Conservation (phyloP, 2,329 filamentous ascomycete genomes). For the Chrysoporthe puriensis region DNA sequence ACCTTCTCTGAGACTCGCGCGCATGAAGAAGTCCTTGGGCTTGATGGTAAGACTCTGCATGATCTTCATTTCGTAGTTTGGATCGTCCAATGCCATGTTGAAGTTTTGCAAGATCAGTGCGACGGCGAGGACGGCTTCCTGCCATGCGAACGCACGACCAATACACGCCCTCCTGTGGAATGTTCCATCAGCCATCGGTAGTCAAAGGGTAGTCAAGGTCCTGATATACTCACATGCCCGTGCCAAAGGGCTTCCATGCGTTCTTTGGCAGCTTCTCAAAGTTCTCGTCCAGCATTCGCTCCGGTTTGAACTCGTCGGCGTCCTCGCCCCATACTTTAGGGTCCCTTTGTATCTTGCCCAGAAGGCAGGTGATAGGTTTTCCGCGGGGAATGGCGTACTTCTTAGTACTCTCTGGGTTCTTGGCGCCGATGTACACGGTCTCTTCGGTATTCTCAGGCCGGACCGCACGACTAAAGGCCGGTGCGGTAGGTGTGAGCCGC, state of each 20-base stretch:
- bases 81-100: constrained; percentile 64
- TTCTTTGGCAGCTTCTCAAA: constrained; percentile 45
- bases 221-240: constrained; percentile 41
- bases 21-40: constrained; percentile 63
- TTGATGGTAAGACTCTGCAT: constrained; percentile 63
- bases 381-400: constrained; percentile 26
- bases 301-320: constrained; percentile 29
- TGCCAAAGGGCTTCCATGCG: constrained; percentile 58
- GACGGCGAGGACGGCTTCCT: constrained; percentile 50
- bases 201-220: neutral
- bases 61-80: constrained; percentile 59
- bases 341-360: constrained; percentile 29
- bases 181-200: neutral
- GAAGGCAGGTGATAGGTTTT: constrained; percentile 19
- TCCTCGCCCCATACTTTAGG: constrained; percentile 30
- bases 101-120: constrained; percentile 71
- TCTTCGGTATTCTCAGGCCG: constrained; percentile 11
- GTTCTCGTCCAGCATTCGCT: constrained; percentile 40
- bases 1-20: constrained; percentile 55
- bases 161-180: constrained; percentile 46
- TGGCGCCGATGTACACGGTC: constrained; percentile 11
- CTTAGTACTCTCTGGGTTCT: constrained; percentile 13
- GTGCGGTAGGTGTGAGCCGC: constrained; percentile 31
- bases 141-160: constrained; percentile 57
- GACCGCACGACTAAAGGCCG: constrained; percentile 19